These are phyloP conservation scores for Cryptomeria japonica DNA, from an alignment of 75 land plant species.

Conservation along the genomic window DNA sequence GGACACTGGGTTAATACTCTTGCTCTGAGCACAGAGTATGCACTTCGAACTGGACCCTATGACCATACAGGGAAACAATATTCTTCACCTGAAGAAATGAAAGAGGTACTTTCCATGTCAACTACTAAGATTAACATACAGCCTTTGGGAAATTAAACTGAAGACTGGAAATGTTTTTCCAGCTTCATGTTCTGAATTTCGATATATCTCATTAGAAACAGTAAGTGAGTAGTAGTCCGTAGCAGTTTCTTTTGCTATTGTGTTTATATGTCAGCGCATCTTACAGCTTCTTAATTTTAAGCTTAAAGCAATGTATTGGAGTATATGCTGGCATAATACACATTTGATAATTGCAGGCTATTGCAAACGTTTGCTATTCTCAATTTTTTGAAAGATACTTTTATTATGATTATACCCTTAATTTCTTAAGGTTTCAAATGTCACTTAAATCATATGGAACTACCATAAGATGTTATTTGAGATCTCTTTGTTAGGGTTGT, in stretches of 20 bases:
- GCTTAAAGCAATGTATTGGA: neutral
- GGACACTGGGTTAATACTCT: slow-evolving; percentile 98
- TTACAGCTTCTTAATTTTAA: neutral
- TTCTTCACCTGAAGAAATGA: slow-evolving; percentile 86
- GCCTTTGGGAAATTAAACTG: neutral
- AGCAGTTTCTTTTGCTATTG: neutral
- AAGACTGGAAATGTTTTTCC: neutral
- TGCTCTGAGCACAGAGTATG: slow-evolving; percentile 95
- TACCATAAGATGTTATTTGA: neutral
- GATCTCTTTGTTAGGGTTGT: neutral
- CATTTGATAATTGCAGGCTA: neutral
- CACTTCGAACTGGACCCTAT: slow-evolving; percentile 89
- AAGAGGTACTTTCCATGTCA: slow-evolving; percentile 53
- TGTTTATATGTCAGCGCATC: neutral
- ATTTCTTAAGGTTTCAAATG: too few species aligned
- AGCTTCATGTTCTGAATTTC: neutral
- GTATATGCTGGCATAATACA: neutral
- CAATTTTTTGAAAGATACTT: too few species aligned
- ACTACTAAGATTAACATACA: neutral
- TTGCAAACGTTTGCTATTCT: neutral
- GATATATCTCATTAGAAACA: neutral
- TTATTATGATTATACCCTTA: too few species aligned
- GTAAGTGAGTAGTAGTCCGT: neutral
- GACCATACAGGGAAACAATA: slow-evolving; percentile 81
- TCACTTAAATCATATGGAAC: too few species aligned